These are phyloP conservation scores for Brassica cretica DNA, from an alignment of 345 rosid species.

Conservation along the genomic window DNA sequence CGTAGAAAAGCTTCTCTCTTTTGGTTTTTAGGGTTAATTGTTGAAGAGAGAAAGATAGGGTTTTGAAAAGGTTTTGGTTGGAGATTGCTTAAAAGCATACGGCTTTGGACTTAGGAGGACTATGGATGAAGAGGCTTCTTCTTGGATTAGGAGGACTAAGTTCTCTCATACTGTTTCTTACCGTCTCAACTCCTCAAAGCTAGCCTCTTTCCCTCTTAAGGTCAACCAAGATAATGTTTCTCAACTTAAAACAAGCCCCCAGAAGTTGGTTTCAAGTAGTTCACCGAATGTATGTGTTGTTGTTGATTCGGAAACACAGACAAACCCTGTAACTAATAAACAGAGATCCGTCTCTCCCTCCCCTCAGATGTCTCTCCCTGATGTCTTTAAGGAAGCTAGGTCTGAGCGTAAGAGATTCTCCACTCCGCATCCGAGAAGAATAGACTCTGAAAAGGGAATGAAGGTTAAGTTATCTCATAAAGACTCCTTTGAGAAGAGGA, in stretches of 20 bases:
- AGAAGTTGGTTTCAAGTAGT: conserved; percentile 32
- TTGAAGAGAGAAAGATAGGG: conserved; percentile 11
- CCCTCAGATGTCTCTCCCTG: conserved; percentile 62
- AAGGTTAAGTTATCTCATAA: conserved; percentile 44
- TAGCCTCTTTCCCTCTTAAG: conserved; percentile 49
- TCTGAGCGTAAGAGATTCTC: conserved; percentile 72
- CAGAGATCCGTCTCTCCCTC: conserved; percentile 84
- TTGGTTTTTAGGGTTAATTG: conserved; percentile 7
- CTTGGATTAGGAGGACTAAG: conserved; percentile 91
- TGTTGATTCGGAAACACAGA: conserved; percentile 47
- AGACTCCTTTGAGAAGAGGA: conserved; percentile 46
- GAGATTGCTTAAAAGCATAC: not conserved
- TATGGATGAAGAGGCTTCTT: conserved; percentile 68
- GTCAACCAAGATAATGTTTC: conserved; percentile 43
- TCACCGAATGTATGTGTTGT: conserved; percentile 35
- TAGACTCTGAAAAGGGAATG: conserved; percentile 49
- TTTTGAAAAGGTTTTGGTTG: conserved; percentile 35
- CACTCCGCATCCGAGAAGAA: conserved; percentile 73
- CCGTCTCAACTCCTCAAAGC: conserved; percentile 64
- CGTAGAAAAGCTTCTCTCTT: conserved; percentile 10
- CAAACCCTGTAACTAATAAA: conserved; percentile 52
- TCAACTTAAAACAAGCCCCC: conserved; percentile 51
- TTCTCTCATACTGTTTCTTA: conserved; percentile 86
- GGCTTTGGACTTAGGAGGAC: conserved; percentile 40
- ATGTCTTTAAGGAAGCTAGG: conserved; percentile 84